phyloP scores from a whole-genome alignment of 768 basidiomycete species.

The Podaxis sp. region DNA sequence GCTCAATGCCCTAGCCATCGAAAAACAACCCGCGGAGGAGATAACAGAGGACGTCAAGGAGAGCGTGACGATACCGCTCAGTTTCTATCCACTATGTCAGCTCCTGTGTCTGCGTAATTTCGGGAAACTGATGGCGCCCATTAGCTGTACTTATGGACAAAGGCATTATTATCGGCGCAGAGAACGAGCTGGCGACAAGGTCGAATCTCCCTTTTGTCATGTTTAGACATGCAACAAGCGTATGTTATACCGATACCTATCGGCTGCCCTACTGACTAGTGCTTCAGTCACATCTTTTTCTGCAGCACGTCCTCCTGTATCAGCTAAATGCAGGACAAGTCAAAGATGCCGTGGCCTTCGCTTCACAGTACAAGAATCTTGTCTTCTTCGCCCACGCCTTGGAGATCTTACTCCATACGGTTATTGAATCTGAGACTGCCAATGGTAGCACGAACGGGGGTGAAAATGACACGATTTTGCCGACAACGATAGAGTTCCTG shows the following conservation, averaged over 20 bases:
- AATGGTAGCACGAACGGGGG: conserved; percentile 32
- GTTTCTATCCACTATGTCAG: conserved; percentile 95
- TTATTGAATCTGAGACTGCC: conserved; percentile 80
- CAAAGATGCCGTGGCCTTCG: conserved; percentile 82
- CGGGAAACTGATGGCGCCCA: conserved; percentile 13
- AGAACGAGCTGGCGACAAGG: conserved; percentile 80
- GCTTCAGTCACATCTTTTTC: conserved; percentile 84
- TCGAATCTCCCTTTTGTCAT: conserved; percentile 82
- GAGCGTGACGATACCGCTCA: conserved; percentile 87
- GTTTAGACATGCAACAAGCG: conserved; percentile 90
- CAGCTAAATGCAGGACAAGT: conserved; percentile 68
- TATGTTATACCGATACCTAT: conserved; percentile 36
- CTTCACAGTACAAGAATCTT: conserved; percentile 81
- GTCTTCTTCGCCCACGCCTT: conserved; percentile 93
- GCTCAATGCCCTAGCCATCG: conserved; percentile 94
- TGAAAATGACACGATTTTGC: conserved; percentile 46
- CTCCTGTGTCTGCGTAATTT: conserved; percentile 4
- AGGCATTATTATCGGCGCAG: conserved; percentile 95
- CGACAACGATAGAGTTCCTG: conserved; percentile 81
- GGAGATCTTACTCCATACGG: conserved; percentile 91
- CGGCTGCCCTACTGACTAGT: conserved; percentile 1
- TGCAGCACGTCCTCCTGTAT: conserved; percentile 86
- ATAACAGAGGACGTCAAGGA: conserved; percentile 69
- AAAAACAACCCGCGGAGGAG: conserved; percentile 47
- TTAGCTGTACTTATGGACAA: conserved; percentile 98